A percentile compares a stretch with the other conserved stretches of the same genome.
phyloP scores from a whole-genome alignment of 192 early-diverging fungal genomes.

The Coemansia reversa region DNA sequence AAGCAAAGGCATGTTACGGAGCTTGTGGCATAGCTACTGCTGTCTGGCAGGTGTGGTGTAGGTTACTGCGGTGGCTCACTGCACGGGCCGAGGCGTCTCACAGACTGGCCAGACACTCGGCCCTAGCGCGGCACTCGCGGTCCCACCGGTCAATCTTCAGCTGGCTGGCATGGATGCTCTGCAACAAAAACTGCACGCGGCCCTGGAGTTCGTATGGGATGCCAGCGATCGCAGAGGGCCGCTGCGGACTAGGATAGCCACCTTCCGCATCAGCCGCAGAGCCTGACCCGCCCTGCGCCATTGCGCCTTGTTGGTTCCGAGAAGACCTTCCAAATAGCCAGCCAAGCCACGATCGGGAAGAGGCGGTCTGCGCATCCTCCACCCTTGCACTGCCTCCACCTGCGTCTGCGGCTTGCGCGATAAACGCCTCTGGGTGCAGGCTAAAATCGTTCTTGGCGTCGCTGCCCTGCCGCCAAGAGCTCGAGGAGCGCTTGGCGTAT shows the following conservation, averaged over 20 bases:
- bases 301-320: neutral
- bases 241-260: neutral
- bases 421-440: conserved; percentile 30
- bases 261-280: neutral
- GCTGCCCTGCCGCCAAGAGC: neutral
- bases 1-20: neutral
- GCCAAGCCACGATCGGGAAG: conserved; percentile 33
- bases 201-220: conserved; percentile 62
- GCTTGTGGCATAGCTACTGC: neutral
- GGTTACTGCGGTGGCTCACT: neutral
- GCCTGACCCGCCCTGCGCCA: neutral
- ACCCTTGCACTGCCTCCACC: conserved; percentile 1
- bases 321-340: conserved; percentile 55
- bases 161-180: conserved; percentile 58
- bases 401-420: conserved; percentile 52
- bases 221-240: conserved; percentile 30
- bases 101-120: conserved; percentile 20
- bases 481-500: neutral
- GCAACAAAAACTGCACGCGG: conserved; percentile 61
- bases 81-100: neutral
- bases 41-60: neutral
- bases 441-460: neutral
- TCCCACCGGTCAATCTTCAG: conserved; percentile 58
- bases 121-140: conserved; percentile 24
- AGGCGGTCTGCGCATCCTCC: neutral